These are phyloP conservation scores for Pichia paraexigua DNA, from an alignment of 805 yeast genomes.

Conservation along the genomic window DNA sequence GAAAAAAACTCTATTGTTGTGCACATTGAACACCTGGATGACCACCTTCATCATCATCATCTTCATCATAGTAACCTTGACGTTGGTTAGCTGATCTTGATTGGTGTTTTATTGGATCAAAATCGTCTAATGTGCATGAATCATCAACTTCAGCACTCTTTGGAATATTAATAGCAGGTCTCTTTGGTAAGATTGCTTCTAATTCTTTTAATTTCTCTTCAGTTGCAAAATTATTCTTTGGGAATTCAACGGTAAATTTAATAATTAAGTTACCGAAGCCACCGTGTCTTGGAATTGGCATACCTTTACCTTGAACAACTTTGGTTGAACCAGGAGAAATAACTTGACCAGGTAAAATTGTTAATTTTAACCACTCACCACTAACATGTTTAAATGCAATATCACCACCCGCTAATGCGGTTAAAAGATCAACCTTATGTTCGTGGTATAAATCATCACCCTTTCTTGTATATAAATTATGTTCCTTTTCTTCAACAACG, in stretches of 20 bases:
- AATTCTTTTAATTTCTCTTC: conserved; percentile 69
- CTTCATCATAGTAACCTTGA: conserved; percentile 32
- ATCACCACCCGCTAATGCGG: conserved; percentile 96
- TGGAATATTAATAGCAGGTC: conserved; percentile 57
- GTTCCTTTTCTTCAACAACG: conserved; percentile 84
- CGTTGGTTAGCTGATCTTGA: conserved; percentile 35
- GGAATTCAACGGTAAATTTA: conserved; percentile 86
- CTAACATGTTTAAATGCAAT: conserved; percentile 82
- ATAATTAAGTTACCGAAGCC: conserved; percentile 81
- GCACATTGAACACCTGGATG: conserved; percentile 89
- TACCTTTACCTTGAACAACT: conserved; percentile 89
- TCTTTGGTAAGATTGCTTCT: conserved; percentile 72
- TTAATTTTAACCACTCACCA: conserved; percentile 83
- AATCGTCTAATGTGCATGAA: conserved; percentile 25
- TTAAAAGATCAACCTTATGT: conserved; percentile 82
- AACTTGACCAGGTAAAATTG: conserved; percentile 86
- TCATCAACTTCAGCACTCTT: conserved; percentile 73
- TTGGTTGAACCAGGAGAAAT: conserved; percentile 76
- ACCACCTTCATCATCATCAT: conserved; percentile 47
- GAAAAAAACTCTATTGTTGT: conserved; percentile 53
- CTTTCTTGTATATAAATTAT: conserved; percentile 73
- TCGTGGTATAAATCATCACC: conserved; percentile 82
- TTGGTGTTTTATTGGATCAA: conserved; percentile 24
- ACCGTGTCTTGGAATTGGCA: conserved; percentile 90
- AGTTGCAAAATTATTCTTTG: conserved; percentile 58